A percentile compares a stretch with the other conserved stretches of the same genome.
These are phyloP conservation scores for Hemileia vastatrix DNA, from an alignment of 1,284 basidiomycete genomes.

Conservation along the genomic window DNA sequence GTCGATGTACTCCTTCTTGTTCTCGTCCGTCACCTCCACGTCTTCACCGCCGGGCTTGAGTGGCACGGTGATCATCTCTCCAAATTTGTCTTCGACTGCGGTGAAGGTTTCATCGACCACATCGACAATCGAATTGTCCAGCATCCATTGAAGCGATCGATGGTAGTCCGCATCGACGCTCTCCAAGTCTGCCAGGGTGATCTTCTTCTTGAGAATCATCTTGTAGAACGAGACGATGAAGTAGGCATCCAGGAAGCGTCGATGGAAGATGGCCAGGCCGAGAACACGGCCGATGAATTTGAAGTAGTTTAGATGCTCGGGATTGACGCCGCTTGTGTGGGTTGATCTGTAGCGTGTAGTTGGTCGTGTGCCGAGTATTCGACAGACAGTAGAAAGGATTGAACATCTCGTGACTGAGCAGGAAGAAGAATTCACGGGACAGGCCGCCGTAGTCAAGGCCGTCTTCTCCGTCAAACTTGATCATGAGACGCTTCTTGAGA, in stretches of 20 bases:
- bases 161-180: conserved; percentile 80
- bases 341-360: conserved; percentile 97
- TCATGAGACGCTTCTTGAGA: conserved; percentile 91
- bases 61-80: conserved; percentile 86
- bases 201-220: conserved; percentile 85
- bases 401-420: conserved; percentile 79
- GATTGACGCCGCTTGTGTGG: conserved; percentile 94
- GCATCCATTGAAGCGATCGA: conserved; percentile 90
- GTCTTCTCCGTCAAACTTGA: conserved; percentile 97
- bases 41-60: conserved; percentile 77
- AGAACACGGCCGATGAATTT: conserved; percentile 94
- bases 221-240: conserved; percentile 99
- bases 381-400: conserved; percentile 78
- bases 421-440: conserved; percentile 98
- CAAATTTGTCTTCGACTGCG: conserved; percentile 89
- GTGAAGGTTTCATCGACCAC: conserved; percentile 90
- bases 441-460: conserved; percentile 97
- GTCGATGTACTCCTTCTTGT: conserved; percentile 99
- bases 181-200: conserved; percentile 72
- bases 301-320: conserved; percentile 98
- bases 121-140: conserved; percentile 92
- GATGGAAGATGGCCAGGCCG: conserved; percentile 93
- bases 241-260: conserved; percentile 95
- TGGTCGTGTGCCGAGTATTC: conserved; percentile 98
- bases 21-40: conserved; percentile 81